A percentile compares a stretch with the other conserved stretches of the same genome.
These are phyloP conservation scores for Arachis monticola DNA, from an alignment of 331 rosid species.

Conservation along the genomic window DNA sequence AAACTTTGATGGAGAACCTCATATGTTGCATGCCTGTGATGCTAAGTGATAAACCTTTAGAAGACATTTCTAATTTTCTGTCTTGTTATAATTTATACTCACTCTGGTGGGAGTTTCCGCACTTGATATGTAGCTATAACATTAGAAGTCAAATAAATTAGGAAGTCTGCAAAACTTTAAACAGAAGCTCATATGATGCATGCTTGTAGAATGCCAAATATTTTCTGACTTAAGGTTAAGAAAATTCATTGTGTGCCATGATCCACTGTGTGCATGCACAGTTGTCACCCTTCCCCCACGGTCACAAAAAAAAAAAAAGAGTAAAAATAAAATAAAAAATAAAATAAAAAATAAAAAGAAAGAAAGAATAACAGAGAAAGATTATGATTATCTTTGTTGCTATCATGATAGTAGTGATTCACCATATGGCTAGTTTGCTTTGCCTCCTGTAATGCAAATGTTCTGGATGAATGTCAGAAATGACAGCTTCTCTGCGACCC, in stretches of 20 bases:
- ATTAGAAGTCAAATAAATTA: neutral
- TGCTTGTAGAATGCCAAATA: slow-evolving; percentile 17
- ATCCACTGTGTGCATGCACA: neutral
- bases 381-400: neutral
- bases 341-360: too few relatives aligned
- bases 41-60: neutral
- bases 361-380: too few relatives aligned
- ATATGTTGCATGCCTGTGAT: neutral
- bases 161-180: neutral
- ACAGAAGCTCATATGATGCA: slow-evolving; percentile 1
- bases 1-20: too few relatives aligned
- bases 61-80: neutral
- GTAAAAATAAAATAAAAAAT: too few relatives aligned
- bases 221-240: neutral
- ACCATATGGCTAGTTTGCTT: slow-evolving; percentile 10
- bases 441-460: slow-evolving; percentile 3
- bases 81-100: neutral
- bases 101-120: neutral
- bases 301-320: too few relatives aligned
- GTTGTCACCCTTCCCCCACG: too few relatives aligned
- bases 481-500: neutral
- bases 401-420: neutral
- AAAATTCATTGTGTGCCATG: slow-evolving; percentile 5
- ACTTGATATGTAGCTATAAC: slow-evolving; percentile 7
- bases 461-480: slow-evolving; percentile 23